Evolutionary conservation across 2,329 filamentous ascomycete genomes (phyloP).

Genomic region (Colletotrichum abscissum): DNA sequence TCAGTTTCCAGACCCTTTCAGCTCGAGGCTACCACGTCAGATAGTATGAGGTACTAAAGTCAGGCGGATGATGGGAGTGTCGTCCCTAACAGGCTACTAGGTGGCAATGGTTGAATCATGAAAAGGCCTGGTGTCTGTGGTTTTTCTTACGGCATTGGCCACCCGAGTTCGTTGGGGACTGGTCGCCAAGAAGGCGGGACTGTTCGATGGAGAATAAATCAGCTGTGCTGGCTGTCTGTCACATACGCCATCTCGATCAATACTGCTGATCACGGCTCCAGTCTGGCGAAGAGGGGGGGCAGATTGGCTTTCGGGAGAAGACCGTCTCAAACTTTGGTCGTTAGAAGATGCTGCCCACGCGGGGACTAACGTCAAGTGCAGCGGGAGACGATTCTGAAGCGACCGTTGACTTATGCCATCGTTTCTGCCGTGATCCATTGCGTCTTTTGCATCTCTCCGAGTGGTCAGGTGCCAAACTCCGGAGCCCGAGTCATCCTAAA

Average conservation of each 20-base stretch:
- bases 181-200: not conserved
- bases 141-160: not conserved
- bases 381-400: not conserved
- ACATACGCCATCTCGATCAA: constrained; percentile 4
- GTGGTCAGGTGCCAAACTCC: not conserved
- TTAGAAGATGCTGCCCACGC: not conserved
- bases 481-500: not conserved
- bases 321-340: constrained; percentile 9
- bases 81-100: not conserved
- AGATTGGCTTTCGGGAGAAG: constrained; percentile 1
- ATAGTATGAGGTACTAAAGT: not conserved
- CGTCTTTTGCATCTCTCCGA: not conserved
- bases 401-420: not conserved
- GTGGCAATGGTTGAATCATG: constrained; percentile 3
- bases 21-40: not conserved
- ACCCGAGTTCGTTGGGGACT: too few species aligned
- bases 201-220: not conserved
- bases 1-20: not conserved
- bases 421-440: not conserved
- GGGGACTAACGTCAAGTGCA: not conserved
- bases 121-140: not conserved
- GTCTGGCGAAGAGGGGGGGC: not conserved
- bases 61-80: not conserved
- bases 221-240: not conserved
- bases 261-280: not conserved